A percentile compares a stretch with the other conserved stretches of the same genome.
phyloP scores from a whole-genome alignment of 225 moss, liverwort and hornwort genomes.

The Straminergon stramineum region DNA sequence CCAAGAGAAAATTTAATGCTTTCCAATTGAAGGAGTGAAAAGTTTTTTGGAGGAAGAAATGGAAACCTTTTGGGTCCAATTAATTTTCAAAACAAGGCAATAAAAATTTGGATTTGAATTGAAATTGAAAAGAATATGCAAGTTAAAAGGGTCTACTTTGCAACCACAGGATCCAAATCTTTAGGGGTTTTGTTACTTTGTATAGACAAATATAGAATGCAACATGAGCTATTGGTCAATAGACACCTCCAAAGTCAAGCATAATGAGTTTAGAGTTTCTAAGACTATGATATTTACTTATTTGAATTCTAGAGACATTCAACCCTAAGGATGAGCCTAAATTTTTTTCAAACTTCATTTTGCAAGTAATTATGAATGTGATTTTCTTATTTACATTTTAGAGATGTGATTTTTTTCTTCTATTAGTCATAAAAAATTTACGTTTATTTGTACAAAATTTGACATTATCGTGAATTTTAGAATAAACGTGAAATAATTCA shows the following conservation, averaged over 20 bases:
- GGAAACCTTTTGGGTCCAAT: background rate
- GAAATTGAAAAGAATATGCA: background rate
- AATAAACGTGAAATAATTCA: background rate
- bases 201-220: background rate
- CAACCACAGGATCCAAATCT: background rate
- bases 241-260: background rate
- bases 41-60: background rate
- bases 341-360: background rate
- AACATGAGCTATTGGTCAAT: background rate
- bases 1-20: too few species aligned
- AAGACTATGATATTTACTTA: background rate
- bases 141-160: background rate
- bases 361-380: background rate
- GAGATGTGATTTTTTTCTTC: background rate
- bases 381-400: background rate
- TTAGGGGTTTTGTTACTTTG: too few species aligned
- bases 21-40: background rate
- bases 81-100: background rate
- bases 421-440: background rate
- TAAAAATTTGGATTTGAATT: background rate
- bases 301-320: background rate
- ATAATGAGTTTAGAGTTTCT: rapidly evolving
- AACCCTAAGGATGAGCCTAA: rapidly evolving
- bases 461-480: background rate
- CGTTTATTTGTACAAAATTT: background rate